phyloP scores from a whole-genome alignment of 305 asterid species.

The Solanum hybrid region DNA sequence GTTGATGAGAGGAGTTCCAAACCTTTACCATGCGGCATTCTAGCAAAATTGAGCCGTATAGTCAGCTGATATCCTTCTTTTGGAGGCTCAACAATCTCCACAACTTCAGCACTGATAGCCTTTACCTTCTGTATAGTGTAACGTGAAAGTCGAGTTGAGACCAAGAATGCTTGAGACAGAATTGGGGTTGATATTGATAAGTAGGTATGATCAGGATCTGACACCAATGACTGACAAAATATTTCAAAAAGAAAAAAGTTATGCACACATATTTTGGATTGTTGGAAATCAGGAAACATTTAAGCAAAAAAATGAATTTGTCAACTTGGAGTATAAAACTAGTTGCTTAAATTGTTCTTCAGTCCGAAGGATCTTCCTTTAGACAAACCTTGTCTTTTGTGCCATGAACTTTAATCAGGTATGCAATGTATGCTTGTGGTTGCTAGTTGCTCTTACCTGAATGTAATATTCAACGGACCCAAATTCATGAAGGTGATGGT shows the following conservation, averaged over 20 bases:
- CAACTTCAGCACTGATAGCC: slow-evolving; percentile 41
- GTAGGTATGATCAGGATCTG: slow-evolving; percentile 46
- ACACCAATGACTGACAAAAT: slow-evolving; percentile 48
- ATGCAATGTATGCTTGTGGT: background rate
- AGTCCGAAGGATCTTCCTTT: background rate
- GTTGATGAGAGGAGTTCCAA: background rate
- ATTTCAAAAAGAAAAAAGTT: background rate
- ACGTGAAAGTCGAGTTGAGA: slow-evolving; percentile 40
- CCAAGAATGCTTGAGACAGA: slow-evolving; percentile 44
- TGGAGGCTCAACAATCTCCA: slow-evolving; percentile 62
- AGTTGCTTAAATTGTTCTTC: background rate
- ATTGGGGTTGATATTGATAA: slow-evolving; percentile 75
- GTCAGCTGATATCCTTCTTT: slow-evolving; percentile 63
- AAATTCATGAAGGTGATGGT: slow-evolving; percentile 71
- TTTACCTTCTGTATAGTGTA: slow-evolving; percentile 53
- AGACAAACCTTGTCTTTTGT: background rate
- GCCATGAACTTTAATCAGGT: background rate
- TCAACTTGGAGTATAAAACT: background rate
- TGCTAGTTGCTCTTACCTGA: slow-evolving; percentile 34
- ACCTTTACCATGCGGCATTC: slow-evolving; percentile 56
- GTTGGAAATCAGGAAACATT: background rate
- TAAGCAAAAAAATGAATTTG: background rate
- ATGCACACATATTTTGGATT: background rate
- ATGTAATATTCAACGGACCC: slow-evolving; percentile 75
- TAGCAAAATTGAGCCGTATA: slow-evolving; percentile 44